A percentile compares a stretch with the other conserved stretches of the same genome.
phyloP scores from a whole-genome alignment of 129 eudicot species.

The Sambucus nigra region DNA sequence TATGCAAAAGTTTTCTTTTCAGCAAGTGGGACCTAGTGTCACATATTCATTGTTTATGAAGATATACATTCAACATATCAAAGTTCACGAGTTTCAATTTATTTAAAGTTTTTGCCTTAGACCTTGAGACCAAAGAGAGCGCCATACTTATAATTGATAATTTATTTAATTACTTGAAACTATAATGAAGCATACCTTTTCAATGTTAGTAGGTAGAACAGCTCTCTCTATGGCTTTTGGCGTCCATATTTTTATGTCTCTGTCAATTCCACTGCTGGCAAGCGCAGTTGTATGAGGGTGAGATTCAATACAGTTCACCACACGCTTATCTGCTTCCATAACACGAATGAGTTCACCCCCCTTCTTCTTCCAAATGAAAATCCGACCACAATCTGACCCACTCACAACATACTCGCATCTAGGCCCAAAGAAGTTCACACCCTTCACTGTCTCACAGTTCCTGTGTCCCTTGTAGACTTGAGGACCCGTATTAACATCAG shows the following conservation, averaged over 20 bases:
- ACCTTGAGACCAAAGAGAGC: neutral
- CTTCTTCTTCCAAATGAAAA: constrained; percentile 71
- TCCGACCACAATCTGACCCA: constrained; percentile 82
- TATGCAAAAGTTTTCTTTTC: too few relatives aligned
- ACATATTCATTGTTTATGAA: too few relatives aligned
- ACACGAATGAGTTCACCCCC: constrained; percentile 56
- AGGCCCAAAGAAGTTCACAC: constrained; percentile 71
- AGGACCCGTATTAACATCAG: constrained; percentile 33
- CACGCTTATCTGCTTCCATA: constrained; percentile 59
- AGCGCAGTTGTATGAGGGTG: constrained; percentile 57
- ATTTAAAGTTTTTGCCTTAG: neutral
- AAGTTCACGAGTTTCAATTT: too few relatives aligned
- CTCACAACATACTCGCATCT: constrained; percentile 68
- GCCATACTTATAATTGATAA: neutral
- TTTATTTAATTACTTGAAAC: neutral
- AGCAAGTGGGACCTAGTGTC: too few relatives aligned
- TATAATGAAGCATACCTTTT: constrained; percentile 26
- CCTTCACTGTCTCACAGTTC: constrained; percentile 56
- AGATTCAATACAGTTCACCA: constrained; percentile 65
- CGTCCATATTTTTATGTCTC: constrained; percentile 58
- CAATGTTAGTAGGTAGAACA: constrained; percentile 41
- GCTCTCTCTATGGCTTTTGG: constrained; percentile 60
- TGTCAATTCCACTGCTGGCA: constrained; percentile 73
- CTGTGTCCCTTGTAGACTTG: constrained; percentile 59
- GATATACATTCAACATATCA: too few relatives aligned